Percentiles rank a stretch among this genome's conserved stretches.
Evolutionary conservation across 352 stramenopile genomes (phyloP).

Genomic region (Plasmopara halstedii): DNA sequence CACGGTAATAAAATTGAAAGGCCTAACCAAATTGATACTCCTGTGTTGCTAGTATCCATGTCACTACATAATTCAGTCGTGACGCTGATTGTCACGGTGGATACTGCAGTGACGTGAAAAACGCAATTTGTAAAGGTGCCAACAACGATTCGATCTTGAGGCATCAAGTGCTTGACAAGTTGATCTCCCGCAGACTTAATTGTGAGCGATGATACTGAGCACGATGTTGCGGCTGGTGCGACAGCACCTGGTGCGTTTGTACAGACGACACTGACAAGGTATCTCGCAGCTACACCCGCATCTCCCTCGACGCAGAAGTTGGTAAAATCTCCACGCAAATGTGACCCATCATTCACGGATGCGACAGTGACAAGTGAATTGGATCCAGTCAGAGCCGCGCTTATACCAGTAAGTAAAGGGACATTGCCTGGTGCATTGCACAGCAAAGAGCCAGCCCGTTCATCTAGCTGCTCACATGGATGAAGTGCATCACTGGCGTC

Average conservation of each 20-base stretch:
- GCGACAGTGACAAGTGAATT: constrained; percentile 19
- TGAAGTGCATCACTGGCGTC: constrained; percentile 48
- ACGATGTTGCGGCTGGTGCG: background rate
- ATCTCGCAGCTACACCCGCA: constrained; percentile 40
- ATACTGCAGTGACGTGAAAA: constrained; percentile 27
- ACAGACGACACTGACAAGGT: constrained; percentile 8
- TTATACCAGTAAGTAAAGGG: constrained; percentile 49
- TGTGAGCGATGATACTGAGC: constrained; percentile 7
- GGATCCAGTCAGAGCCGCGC: constrained; percentile 21
- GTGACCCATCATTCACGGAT: constrained; percentile 42
- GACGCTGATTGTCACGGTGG: background rate
- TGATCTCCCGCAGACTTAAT: constrained; percentile 19
- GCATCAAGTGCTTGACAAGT: constrained; percentile 28
- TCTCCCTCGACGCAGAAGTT: constrained; percentile 79
- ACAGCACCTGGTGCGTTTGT: constrained; percentile 3
- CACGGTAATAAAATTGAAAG: constrained; percentile 1
- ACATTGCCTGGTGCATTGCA: constrained; percentile 94
- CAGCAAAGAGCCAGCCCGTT: constrained; percentile 33
- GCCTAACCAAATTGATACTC: background rate
- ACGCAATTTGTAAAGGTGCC: constrained; percentile 37
- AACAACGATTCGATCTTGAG: constrained; percentile 51
- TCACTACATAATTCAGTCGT: background rate
- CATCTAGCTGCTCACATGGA: constrained; percentile 55
- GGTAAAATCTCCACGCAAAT: constrained; percentile 87
- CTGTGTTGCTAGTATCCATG: constrained; percentile 1